These are phyloP conservation scores for Candida silvicultrix DNA, from an alignment of 805 yeast species.

Conservation along the genomic window DNA sequence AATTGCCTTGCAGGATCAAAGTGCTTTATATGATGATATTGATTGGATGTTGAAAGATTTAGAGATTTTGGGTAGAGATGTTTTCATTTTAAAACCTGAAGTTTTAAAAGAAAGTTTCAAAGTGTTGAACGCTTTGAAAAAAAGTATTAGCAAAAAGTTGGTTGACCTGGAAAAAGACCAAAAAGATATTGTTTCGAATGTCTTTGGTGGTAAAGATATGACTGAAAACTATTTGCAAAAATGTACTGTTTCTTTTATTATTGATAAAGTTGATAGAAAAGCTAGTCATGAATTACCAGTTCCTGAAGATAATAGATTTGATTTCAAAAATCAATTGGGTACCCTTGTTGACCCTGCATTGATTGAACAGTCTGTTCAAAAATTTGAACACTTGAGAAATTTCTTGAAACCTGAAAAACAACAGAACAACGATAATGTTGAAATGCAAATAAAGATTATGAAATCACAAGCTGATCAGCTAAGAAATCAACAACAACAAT, in stretches of 20 bases:
- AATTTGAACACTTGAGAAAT: conserved; percentile 2
- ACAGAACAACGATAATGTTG: conserved; percentile 5
- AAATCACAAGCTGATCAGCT: neutral
- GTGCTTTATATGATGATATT: conserved; percentile 19
- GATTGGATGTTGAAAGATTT: conserved; percentile 21
- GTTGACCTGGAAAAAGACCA: conserved; percentile 22
- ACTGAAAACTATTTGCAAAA: conserved; percentile 24
- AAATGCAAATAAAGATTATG: neutral
- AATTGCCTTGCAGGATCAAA: conserved; percentile 14
- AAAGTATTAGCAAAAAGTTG: conserved; percentile 18
- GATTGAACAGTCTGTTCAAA: conserved; percentile 8
- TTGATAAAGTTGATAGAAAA: conserved; percentile 9
- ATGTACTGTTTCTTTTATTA: conserved; percentile 22
- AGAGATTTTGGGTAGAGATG: conserved; percentile 17
- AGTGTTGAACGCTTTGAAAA: conserved; percentile 20
- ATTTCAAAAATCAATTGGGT: conserved; percentile 17
- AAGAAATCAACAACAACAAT: neutral
- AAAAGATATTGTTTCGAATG: conserved; percentile 24
- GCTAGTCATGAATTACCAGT: conserved; percentile 4
- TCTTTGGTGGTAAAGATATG: conserved; percentile 25
- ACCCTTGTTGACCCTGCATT: conserved; percentile 11
- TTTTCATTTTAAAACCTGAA: conserved; percentile 21
- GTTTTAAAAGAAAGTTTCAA: conserved; percentile 22
- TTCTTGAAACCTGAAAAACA: conserved; percentile 5
- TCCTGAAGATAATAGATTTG: conserved; percentile 6